Base-by-base conservation (phyloP, 2,329 filamentous ascomycete genomes). In the Tolypocladium album region DNA sequence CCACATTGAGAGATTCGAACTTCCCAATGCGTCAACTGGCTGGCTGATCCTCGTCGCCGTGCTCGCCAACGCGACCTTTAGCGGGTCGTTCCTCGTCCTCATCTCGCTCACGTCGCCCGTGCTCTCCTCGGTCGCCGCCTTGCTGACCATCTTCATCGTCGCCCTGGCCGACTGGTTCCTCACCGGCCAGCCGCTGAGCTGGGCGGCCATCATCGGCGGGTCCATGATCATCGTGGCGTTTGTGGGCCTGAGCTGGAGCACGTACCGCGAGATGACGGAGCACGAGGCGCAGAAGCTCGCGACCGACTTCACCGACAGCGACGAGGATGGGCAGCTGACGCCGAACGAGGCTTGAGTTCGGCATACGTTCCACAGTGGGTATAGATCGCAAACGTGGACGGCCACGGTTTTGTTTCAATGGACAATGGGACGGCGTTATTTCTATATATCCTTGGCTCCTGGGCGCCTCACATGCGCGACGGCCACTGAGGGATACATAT, bases 131-230 rank as follows among this genome's bases (percentile, higher is more conserved):
- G 94, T 99, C 13, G 94, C 94, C 0, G 91, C 93, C 2, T 83
- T 99, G 38, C 80, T 99, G 55, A 99, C 94, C 27, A 99, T 99
- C 65, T 97, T 99, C 79, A 85, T 97, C 62, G 94, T 99, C 8
- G 94, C 93, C 0, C 78, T 97, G 38, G 90, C 90, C 59, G 94
- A 99, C 74, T 95, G 94, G 86, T 71, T 92, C 60, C 79, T 92
- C 52, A 95, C 90, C 0, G 90, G 93, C 57, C 81, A 88, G 66
- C 84, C 88, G 0, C 78, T 96, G 24, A 89, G 87, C 58, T 76
- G 80, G 4, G 89, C 92, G 0, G 89, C 93, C 4, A 80, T 97
- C 15, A 69, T 85, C 0, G 94, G 94, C n/a, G 93, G 94, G 0
- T 69, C 88, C 36, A 79, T 97, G 67, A 99, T 99, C 68, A 89